Evolutionary conservation across 2,329 filamentous ascomycete species (phyloP).

Genomic region (Salinomyces thailandicus): DNA sequence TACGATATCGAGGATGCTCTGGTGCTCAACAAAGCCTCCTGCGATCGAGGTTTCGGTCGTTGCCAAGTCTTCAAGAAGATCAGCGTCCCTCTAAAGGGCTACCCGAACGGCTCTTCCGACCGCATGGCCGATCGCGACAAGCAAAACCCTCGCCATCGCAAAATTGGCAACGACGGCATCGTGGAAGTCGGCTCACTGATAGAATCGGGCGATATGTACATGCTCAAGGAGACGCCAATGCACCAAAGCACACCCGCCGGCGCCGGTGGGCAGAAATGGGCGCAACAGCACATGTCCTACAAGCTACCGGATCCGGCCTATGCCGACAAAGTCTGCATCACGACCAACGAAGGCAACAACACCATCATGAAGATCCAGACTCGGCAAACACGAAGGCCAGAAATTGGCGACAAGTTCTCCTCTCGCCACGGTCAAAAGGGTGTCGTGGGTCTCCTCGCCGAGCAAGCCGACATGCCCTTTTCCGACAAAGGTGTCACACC

Average conservation of each 20-base stretch:
- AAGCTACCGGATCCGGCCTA: slow-evolving; percentile 52
- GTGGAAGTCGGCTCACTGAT: slow-evolving; percentile 77
- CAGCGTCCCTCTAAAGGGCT: slow-evolving; percentile 73
- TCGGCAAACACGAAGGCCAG: slow-evolving; percentile 86
- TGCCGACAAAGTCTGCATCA: slow-evolving; percentile 93
- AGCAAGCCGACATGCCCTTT: slow-evolving; percentile 96
- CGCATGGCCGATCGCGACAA: slow-evolving; percentile 49
- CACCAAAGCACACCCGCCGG: slow-evolving; percentile 52
- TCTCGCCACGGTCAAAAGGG: slow-evolving; percentile 98
- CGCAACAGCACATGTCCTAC: slow-evolving; percentile 51
- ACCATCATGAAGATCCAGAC: slow-evolving; percentile 89
- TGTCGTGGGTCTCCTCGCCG: slow-evolving; percentile 90
- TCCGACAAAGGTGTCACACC: slow-evolving; percentile 82
- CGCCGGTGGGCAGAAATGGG: slow-evolving; percentile 20
- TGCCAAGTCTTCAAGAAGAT: slow-evolving; percentile 98
- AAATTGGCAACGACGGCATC: slow-evolving; percentile 76
- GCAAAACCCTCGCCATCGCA: slow-evolving; percentile 46
- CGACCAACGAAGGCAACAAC: slow-evolving; percentile 75
- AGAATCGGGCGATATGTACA: slow-evolving; percentile 68
- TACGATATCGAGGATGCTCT: slow-evolving; percentile 99
- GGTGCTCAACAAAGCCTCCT: slow-evolving; percentile 90
- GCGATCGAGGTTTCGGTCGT: slow-evolving; percentile 87
- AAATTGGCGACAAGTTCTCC: slow-evolving; percentile 96
- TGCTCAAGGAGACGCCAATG: slow-evolving; percentile 78
- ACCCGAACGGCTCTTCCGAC: slow-evolving; percentile 65